A percentile compares a stretch with the other conserved stretches of the same genome.
phyloP scores from a whole-genome alignment of 768 basidiomycete species.

The Epithele typhae region DNA sequence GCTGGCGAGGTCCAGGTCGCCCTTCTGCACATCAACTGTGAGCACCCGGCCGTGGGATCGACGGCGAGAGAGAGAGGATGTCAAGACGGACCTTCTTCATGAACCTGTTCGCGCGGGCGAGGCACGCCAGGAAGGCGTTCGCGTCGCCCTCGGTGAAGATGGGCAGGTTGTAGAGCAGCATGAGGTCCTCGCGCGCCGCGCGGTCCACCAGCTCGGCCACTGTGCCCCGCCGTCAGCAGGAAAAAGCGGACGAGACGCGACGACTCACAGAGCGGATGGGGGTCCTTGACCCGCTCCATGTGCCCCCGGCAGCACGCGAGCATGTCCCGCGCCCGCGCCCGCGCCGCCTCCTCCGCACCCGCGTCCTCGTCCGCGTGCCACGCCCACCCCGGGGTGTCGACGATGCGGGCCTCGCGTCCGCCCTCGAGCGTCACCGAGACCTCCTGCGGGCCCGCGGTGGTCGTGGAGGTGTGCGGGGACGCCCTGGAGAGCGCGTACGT shows the following conservation, averaged over 20 bases:
- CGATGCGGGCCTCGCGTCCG: constrained; percentile 50
- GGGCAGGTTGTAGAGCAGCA: constrained; percentile 83
- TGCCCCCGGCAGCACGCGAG: constrained; percentile 76
- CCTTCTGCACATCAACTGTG: constrained; percentile 43
- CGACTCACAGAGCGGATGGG: constrained; percentile 61
- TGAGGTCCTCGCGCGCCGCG: constrained; percentile 75
- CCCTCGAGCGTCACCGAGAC: constrained; percentile 46
- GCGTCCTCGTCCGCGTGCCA: constrained; percentile 36
- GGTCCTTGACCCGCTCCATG: constrained; percentile 83
- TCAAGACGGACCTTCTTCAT: constrained; percentile 61
- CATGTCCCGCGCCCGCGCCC: constrained; percentile 58
- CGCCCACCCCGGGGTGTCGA: constrained; percentile 87
- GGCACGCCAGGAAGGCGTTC: constrained; percentile 67
- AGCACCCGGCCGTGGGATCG: not conserved
- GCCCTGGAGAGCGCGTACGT: constrained; percentile 47
- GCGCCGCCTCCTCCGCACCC: constrained; percentile 33
- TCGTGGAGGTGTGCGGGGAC: constrained; percentile 53
- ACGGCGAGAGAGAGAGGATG: not conserved
- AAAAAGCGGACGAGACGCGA: not conserved
- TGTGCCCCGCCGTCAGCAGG: not conserved
- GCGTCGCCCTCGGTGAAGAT: constrained; percentile 68
- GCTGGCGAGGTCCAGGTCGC: constrained; percentile 63
- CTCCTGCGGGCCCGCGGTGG: constrained; percentile 65
- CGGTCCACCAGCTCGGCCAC: constrained; percentile 67
- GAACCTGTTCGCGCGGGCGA: constrained; percentile 72